Conservation (phyloP, 73 alveolate genomes). For the Halteria grandinella region DNA sequence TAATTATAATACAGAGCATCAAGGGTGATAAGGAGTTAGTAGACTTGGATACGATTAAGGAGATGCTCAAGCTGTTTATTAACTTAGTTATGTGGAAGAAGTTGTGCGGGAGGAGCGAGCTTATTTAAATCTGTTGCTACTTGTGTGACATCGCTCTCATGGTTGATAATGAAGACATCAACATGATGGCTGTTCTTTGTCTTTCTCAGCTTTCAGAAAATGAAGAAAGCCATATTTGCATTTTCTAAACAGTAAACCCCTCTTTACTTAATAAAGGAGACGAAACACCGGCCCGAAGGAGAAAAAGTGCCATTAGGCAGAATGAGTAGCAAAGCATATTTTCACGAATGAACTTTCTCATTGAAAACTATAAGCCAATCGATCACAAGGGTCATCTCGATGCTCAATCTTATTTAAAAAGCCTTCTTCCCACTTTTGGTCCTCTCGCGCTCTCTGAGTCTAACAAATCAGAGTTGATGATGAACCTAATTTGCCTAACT, state of each 20-base stretch:
- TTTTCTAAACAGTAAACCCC: no score
- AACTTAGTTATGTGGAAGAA: constrained; percentile 67
- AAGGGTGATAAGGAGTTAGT: no score
- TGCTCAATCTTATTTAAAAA: constrained; percentile 1
- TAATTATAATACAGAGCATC: constrained; percentile 51
- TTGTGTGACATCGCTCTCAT: constrained; percentile 69
- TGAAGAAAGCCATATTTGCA: no score
- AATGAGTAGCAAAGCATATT: constrained; percentile 14
- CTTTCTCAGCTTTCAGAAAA: constrained; percentile 64
- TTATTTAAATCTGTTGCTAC: constrained; percentile 65
- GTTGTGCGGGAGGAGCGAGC: constrained; percentile 51
- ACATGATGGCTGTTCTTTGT: constrained; percentile 64
- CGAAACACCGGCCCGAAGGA: no score
- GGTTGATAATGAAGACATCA: constrained; percentile 68
- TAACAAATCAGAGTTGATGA: constrained; percentile 45
- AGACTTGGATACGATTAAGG: constrained; percentile 68
- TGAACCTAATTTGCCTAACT: constrained; percentile 45
- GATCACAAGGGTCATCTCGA: constrained; percentile 7
- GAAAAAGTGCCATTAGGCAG: no score
- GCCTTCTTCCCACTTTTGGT: no score
- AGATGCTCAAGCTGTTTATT: constrained; percentile 61
- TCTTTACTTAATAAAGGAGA: no score
- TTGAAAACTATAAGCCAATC: constrained; percentile 4
- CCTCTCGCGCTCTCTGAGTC: no score
- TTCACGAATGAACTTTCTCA: constrained; percentile 10